Evolutionary conservation across 2,329 filamentous ascomycete species (phyloP), one percentile per base, ranked within the genome.

Genomic region (Stemphylium beticola): DNA sequence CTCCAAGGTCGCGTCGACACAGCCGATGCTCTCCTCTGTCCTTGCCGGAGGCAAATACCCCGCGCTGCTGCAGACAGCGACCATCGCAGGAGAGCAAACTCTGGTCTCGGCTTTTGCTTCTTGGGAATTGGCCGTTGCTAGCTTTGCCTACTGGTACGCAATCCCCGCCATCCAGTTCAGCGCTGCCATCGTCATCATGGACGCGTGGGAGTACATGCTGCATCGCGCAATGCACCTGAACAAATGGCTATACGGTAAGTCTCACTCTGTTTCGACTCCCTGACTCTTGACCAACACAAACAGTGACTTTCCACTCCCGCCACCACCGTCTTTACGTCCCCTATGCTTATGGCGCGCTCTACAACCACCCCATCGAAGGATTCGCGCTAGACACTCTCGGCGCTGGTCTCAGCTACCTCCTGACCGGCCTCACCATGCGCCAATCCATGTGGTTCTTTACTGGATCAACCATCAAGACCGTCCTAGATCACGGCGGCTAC

Each of bases 141-240:
- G 88, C 76, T 80, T 84, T 57, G 85, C 96, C 62, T 98, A 98
- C 79, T 89, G 90, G 82, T 78, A 87, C 58, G 73, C 88, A 34
- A 83, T 98, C 58, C 95, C 95, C 0, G 83, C 80, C 3, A 50
- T 93, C 43, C 93, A 98, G 74, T 90, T 96, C 71, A 78, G 85
- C 53, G 69, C 90, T 44, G 95, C 88, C 20, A 84, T 93, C 56
- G 78, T 85, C 61, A 81, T 96, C 62, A 85, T 98, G 65, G 95
- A 99, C 77, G 95, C 92, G 39, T 99, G 95, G 95, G 93, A 99
- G 75, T 99, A 99, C 79, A 96, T 97, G 78, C 83, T 93, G 68
- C 95, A 99, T 77, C 91, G 95, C 34, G 85, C 89, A 53, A 99
- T 99, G 95, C 95, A 99, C 78, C 83, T 95, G 81, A 97, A 98